phyloP scores from a whole-genome alignment of 768 basidiomycete species.

The Mrakia frigida region DNA sequence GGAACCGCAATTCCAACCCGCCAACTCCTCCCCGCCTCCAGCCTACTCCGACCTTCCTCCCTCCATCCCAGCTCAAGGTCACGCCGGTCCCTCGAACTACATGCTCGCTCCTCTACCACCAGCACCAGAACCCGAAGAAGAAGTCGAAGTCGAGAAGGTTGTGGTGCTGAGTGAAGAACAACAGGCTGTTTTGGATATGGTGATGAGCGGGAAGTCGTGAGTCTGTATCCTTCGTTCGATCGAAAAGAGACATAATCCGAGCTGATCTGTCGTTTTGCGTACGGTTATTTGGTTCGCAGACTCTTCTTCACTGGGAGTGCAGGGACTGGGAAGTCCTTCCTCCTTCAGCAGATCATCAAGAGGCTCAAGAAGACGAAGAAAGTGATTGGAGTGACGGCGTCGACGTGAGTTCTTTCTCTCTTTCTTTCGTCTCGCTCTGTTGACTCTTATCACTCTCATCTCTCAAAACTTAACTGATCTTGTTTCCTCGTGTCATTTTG shows the following conservation, averaged over 20 bases:
- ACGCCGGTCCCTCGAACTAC: neutral
- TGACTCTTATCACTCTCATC: neutral
- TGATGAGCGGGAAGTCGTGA: neutral
- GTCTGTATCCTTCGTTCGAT: neutral
- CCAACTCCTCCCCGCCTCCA: neutral
- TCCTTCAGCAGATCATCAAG: constrained; percentile 19
- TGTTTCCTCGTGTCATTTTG: no score
- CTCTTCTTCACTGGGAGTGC: constrained; percentile 22
- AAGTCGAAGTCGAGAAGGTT: neutral
- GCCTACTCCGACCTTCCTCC: neutral
- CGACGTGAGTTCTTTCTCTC: constrained; percentile 21
- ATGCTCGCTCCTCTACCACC: neutral
- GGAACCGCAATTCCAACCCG: neutral
- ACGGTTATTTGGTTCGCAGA: neutral
- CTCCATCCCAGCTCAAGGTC: neutral
- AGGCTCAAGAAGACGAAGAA: neutral
- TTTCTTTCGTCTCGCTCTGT: neutral
- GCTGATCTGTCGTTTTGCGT: neutral
- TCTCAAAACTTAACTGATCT: neutral
- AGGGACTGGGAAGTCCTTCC: constrained; percentile 26
- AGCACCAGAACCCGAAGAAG: neutral
- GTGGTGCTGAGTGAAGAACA: constrained; percentile 11
- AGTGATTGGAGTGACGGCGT: constrained; percentile 21
- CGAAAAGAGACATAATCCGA: no score
- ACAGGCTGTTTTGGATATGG: neutral